Base-by-base conservation (phyloP, 257 asterid species). In the Solanum verrucosum region DNA sequence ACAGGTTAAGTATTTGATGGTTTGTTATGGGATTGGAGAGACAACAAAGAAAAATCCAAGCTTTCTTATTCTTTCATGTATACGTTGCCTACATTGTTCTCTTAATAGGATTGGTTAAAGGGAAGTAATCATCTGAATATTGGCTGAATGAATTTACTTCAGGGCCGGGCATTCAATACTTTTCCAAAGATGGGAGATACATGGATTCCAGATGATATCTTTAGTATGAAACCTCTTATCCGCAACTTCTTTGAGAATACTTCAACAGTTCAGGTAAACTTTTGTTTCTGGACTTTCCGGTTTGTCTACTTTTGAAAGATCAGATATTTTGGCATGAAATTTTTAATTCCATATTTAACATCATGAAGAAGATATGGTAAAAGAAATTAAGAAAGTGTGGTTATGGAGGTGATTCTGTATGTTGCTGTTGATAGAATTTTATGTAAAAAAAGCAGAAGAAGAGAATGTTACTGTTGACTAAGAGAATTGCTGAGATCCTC, bases 141-240 rank as follows among this genome's bases (percentile, higher is more conserved):
- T 9, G 87, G 10, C 89, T 86, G 81, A 85, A 78, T 87, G 79
- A 38, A 49, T 70, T 44, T 60, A 34, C 89, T 88, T 49, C 92
- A 97, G 99, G 99, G 99, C 21, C 99, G 92, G 75, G 98, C 98
- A 56, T 97, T 92, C 85, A 97, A 97, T 90, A 97, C 99, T 85
- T 97, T 97, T 73, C 99, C 98, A 1, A 96, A 93, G 93, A 97
- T 97, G 99, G 98, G 98, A 8, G 98, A 96, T 87, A 68, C 87
- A 34, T 96, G 98, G 99, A 91, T 97, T 90, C 99, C 98, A 4
- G 98, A 97, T 68, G 94, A 93, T 92, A 84, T 95, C 89, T 92
- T 97, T 49, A 77, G 88, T 73, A 82, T 97, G 95, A 96, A 93
- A 90, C 99, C 99, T 14, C 87, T 95, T 85, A 86, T 93, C 44